phyloP scores from a whole-genome alignment of 306 rosid species.

The Vigna unguiculata region DNA sequence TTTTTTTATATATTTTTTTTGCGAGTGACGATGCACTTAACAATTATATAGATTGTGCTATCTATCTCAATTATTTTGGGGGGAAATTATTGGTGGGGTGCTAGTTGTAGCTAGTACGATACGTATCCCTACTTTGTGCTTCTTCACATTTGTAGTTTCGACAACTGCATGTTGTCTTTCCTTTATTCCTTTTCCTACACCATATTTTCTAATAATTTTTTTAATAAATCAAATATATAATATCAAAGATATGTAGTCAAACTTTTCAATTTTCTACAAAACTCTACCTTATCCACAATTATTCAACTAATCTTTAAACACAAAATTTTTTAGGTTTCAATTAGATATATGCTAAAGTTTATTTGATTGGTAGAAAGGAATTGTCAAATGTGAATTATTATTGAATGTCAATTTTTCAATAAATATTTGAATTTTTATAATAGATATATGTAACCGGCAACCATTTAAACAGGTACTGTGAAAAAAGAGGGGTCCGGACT shows the following conservation, averaged over 20 bases:
- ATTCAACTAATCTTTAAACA: too few relatives aligned
- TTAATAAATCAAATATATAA: background rate
- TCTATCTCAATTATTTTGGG: constrained; percentile 12
- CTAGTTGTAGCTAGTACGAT: background rate
- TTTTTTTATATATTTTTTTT: too few relatives aligned
- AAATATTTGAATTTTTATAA: background rate
- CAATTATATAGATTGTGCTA: background rate
- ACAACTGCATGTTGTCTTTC: constrained; percentile 16
- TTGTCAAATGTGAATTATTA: background rate
- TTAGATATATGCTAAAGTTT: too few relatives aligned
- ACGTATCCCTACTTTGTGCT: background rate
- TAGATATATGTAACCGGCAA: background rate
- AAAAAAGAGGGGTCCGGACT: background rate
- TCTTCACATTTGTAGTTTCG: background rate
- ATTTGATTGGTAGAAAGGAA: background rate
- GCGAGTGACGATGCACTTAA: background rate
- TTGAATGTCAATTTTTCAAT: background rate
- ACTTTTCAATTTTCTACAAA: too few relatives aligned
- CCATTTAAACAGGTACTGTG: background rate
- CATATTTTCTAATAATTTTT: background rate
- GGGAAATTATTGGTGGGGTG: constrained; percentile 14
- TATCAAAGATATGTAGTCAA: background rate
- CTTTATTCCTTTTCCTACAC: background rate
- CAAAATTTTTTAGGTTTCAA: background rate
- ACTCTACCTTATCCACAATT: too few relatives aligned